Evolutionary conservation across 345 rosid genomes (phyloP), one percentile per base, ranked within the genome.

Genomic region (Boechera retrofracta): DNA sequence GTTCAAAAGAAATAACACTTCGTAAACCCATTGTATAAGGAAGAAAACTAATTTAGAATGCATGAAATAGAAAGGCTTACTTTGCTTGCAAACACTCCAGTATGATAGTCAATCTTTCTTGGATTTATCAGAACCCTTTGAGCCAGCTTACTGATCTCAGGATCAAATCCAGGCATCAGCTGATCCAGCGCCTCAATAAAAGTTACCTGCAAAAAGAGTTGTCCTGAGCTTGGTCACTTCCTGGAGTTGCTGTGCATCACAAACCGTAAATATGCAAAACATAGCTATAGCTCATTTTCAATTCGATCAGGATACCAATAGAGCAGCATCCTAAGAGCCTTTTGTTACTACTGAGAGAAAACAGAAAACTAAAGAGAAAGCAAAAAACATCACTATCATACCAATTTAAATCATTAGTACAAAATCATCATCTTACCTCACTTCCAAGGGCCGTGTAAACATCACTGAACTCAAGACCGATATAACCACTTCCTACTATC

Each of bases 131-230:
- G 84, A 80, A 93, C 94, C 76, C 99, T 87, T 78, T 96, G 99
- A 69, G 99, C 99, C 79, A 96, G 79, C 82, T 96, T 96, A 52
- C 98, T 87, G 78, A 93, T 96, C 83, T 96, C 99, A 64, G 99
- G 99, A 83, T 96, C 99, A 87, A 96, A 93, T 74, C 99, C 99
- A 73, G 98, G 99, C 98, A 96, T 96, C 13, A 96, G 89, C 84
- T 96, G 98, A 87, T 96, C 98, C 51, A 96, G 81, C 42, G 98
- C 99, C 87, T 96, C 98, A 76, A 96, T 64, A 74, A 96, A 96
- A 35, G 98, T 93, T 60, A 96, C 99, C 99, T 96, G 59, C 66
- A 56, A 5, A 55, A 28, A 26, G 0, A 4, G 5, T 60, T 47
- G 3, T 31, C 32, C 62, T 7, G 10, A 69, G 39, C 18, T 51